phyloP scores from a whole-genome alignment of 1,139 yeast genomes.

The Candida sanyaensis region DNA sequence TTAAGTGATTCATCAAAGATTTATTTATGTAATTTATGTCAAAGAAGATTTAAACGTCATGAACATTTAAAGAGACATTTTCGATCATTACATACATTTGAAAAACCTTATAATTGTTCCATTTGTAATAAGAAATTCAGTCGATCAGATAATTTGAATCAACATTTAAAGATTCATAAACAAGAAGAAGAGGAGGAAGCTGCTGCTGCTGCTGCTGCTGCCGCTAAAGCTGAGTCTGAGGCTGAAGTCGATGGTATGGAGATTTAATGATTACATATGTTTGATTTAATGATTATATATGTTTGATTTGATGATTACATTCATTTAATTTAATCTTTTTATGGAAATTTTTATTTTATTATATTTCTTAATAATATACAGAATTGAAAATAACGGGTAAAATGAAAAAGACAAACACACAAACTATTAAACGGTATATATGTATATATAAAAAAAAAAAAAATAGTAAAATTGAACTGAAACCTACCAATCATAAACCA shows the following conservation, averaged over 20 bases:
- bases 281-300: too few species aligned
- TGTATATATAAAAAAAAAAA: background rate
- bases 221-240: background rate
- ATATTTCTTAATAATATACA: background rate
- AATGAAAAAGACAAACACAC: background rate
- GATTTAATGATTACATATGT: background rate
- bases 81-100: conserved; percentile 71
- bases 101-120: conserved; percentile 73
- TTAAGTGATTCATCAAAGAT: conserved; percentile 43
- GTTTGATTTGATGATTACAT: too few species aligned
- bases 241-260: background rate
- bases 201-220: background rate
- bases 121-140: conserved; percentile 74
- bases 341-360: background rate
- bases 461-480: background rate
- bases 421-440: background rate
- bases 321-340: background rate
- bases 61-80: conserved; percentile 80
- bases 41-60: conserved; percentile 69
- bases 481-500: background rate
- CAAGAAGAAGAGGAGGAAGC: conserved; percentile 29
- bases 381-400: background rate
- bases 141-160: conserved; percentile 73
- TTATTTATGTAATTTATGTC: conserved; percentile 51
- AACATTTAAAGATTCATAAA: conserved; percentile 72